Base-by-base conservation (phyloP, 1,284 basidiomycete species). In the Cutaneotrichosporon sp. region DNA sequence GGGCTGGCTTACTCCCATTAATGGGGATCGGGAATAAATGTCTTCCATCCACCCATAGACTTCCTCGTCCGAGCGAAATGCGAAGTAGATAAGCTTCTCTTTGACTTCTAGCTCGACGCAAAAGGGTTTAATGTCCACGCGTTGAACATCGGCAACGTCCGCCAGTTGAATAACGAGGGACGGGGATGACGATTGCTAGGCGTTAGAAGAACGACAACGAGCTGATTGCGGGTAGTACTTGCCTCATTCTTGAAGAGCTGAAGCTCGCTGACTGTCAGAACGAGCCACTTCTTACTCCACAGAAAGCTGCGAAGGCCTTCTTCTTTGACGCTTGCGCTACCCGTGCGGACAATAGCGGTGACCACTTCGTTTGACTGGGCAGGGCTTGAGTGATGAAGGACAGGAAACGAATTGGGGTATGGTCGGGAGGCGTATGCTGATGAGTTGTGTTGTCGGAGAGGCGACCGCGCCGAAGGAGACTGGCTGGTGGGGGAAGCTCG, bases 21-120 rank as follows among this genome's bases (percentile, higher is more conserved):
- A 79, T 0, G 93, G 91, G 62, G 88, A 90, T 49, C 92, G 83
- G 8, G 84, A 84, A 75, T 97, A 97, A 56, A 98, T 87, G 68
- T 96, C 93, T 68, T 98, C 93, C 77, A 80, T 91, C 93, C 93
- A 97, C 23, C 84, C 85, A 68, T 98, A 97, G 14, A 98, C 81
- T 69, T 98, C 94, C 64, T 94, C 89, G 69, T 98, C 94, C 56
- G 81, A 88, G 77, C 93, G 93, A 62, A 97, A 63, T 39, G 68
- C 56, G 67, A 70, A 63, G 70, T 78, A 67, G 57, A 77, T n/a
- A 61, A 77, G 57, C 48, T 64, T 88, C 58, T 90, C 86, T 66
- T 86, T 88, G 14, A 88, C 85, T 70, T 94, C 90, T 23, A 93
- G 74, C 30, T 89, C 77, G 0, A 97, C 78, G 68, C 90, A 94